Evolutionary conservation across 176 grass and related monocot genomes (phyloP).

Genomic region (Oropetium thomaeum): DNA sequence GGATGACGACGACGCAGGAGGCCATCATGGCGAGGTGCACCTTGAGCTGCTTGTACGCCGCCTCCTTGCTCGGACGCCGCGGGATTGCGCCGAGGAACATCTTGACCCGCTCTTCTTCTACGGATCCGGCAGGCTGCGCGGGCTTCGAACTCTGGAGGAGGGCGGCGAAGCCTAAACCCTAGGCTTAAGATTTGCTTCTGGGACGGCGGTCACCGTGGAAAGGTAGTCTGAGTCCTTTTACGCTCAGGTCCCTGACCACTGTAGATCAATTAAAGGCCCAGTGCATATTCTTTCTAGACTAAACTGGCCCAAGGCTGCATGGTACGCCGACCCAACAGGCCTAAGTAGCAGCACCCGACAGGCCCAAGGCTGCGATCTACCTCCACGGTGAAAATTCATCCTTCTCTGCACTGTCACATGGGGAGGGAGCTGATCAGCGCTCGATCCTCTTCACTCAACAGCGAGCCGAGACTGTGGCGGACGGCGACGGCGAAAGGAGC

Average conservation of each 20-base stretch:
- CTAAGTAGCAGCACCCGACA: too few relatives aligned
- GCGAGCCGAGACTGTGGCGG: too few relatives aligned
- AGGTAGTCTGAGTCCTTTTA: background rate
- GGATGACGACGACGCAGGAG: conserved; percentile 51
- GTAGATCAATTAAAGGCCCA: background rate
- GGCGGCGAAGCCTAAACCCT: conserved; percentile 43
- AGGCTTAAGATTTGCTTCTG: background rate
- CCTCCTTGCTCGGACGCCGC: conserved; percentile 64
- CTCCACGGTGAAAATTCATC: too few relatives aligned
- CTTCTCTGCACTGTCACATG: too few relatives aligned
- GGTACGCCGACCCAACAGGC: too few relatives aligned
- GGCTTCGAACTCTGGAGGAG: conserved; percentile 18
- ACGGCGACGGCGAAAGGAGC: too few relatives aligned
- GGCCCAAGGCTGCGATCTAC: too few relatives aligned
- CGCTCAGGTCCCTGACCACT: background rate
- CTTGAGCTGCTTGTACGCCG: conserved; percentile 64
- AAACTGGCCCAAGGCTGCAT: too few relatives aligned
- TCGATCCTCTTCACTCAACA: too few relatives aligned
- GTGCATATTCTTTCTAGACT: too few relatives aligned
- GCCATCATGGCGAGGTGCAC: conserved; percentile 44
- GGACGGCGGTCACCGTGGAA: too few relatives aligned
- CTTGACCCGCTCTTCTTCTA: background rate
- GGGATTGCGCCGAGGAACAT: conserved; percentile 48
- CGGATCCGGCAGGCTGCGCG: conserved; percentile 10
- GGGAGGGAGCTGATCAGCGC: too few relatives aligned